Conservation (phyloP, 2,329 filamentous ascomycete genomes). For the Pochonia chlamydosporia region DNA sequence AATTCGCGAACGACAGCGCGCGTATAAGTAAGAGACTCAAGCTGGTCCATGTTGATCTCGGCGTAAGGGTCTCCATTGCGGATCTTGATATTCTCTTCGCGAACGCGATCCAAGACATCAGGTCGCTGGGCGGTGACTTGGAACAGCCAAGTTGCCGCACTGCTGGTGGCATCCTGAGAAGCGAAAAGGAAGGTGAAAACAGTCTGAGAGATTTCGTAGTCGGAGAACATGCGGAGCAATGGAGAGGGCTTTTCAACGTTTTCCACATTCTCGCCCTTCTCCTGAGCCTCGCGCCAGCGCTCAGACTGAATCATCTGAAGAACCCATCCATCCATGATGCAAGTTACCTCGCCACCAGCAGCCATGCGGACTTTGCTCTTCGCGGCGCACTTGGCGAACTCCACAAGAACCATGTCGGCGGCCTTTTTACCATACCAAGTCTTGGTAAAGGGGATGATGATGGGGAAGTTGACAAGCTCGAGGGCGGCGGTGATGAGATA, state of each 20-base stretch:
- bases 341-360: constrained; percentile 77
- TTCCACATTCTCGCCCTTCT: constrained; percentile 62
- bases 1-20: constrained; percentile 87
- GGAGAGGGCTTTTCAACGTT: constrained; percentile 74
- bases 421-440: constrained; percentile 97
- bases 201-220: constrained; percentile 89
- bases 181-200: constrained; percentile 96
- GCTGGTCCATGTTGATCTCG: constrained; percentile 71
- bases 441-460: constrained; percentile 92
- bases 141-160: constrained; percentile 90
- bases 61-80: constrained; percentile 70
- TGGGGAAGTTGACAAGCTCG: constrained; percentile 96
- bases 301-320: constrained; percentile 82
- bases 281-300: constrained; percentile 72
- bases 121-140: constrained; percentile 90
- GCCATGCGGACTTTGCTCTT: constrained; percentile 92
- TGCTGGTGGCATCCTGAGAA: constrained; percentile 94
- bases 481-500: constrained; percentile 93
- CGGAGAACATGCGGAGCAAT: constrained; percentile 78
- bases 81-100: constrained; percentile 78
- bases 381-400: constrained; percentile 86
- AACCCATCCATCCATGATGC: constrained; percentile 95
- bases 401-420: constrained; percentile 81
- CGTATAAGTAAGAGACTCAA: constrained; percentile 86
- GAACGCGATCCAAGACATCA: constrained; percentile 83